phyloP scores from a whole-genome alignment of 495 filamentous ascomycete species.

The Penicillium herquei region DNA sequence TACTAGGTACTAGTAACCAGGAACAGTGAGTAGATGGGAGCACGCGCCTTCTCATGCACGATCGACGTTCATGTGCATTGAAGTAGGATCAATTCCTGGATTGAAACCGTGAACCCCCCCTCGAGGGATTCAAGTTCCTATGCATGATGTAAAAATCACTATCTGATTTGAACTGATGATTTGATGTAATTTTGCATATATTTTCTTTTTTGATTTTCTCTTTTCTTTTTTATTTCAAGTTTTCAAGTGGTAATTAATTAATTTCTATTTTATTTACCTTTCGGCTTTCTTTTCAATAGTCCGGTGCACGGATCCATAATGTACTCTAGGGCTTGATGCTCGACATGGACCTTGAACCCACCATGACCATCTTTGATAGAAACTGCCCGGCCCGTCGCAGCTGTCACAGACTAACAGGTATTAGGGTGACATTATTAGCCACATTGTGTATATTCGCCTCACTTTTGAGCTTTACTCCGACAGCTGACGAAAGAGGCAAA shows the following conservation, averaged over 20 bases:
- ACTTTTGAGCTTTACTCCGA: neutral
- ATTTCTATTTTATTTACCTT: neutral
- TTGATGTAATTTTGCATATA: neutral
- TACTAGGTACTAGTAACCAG: slow-evolving; percentile 1
- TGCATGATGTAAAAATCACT: neutral
- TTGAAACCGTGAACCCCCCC: neutral
- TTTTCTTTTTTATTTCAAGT: neutral
- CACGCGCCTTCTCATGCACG: slow-evolving; percentile 21
- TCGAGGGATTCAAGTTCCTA: neutral
- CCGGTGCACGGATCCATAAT: slow-evolving; percentile 23
- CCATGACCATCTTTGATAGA: neutral
- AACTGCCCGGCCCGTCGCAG: slow-evolving; percentile 12
- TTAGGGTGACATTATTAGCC: neutral
- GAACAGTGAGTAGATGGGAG: slow-evolving; percentile 6
- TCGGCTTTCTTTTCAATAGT: slow-evolving; percentile 21
- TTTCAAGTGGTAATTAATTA: no score
- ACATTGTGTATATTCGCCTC: neutral
- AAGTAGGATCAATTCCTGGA: neutral
- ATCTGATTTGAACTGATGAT: neutral
- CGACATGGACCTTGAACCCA: slow-evolving; percentile 3
- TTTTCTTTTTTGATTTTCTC: neutral
- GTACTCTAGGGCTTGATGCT: neutral
- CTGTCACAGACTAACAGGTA: slow-evolving; percentile 6
- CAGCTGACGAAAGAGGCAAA: neutral
- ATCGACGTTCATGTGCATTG: slow-evolving; percentile 21